phyloP scores from a whole-genome alignment of 169 alveolate species.

The Cyclospora cayetanensis region DNA sequence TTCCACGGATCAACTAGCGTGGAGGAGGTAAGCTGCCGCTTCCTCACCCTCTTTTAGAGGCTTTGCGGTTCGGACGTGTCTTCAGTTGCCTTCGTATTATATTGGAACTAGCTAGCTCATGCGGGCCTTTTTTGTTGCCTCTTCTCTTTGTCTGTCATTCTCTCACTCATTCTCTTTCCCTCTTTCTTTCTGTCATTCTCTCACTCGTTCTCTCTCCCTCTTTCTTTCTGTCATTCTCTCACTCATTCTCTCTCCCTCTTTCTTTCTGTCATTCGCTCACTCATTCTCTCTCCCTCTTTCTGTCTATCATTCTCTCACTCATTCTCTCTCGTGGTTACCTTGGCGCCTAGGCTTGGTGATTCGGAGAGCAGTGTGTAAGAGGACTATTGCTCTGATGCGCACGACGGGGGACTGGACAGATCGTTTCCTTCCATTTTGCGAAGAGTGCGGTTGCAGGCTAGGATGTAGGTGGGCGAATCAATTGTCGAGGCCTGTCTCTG shows the following conservation, averaged over 20 bases:
- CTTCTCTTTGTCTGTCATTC: no score
- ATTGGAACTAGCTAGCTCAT: background rate
- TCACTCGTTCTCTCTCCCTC: background rate
- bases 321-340: background rate
- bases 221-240: background rate
- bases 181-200: no score
- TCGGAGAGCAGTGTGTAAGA: no score
- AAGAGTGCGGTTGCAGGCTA: no score
- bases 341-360: background rate
- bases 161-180: no score
- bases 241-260: background rate
- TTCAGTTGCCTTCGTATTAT: background rate
- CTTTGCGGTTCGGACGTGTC: background rate
- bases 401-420: no score
- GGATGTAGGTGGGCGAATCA: no score
- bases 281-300: background rate
- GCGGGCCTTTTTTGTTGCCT: background rate
- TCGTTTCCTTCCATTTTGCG: no score
- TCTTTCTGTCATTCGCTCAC: background rate
- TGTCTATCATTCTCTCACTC: background rate
- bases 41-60: background rate
- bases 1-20: slow-evolving; percentile 94
- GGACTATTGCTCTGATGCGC: no score
- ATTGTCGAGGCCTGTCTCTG: no score
- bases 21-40: slow-evolving; percentile 74